Base-by-base conservation (phyloP, 1,284 basidiomycete genomes). In the Microstroma glucosiphilum region DNA sequence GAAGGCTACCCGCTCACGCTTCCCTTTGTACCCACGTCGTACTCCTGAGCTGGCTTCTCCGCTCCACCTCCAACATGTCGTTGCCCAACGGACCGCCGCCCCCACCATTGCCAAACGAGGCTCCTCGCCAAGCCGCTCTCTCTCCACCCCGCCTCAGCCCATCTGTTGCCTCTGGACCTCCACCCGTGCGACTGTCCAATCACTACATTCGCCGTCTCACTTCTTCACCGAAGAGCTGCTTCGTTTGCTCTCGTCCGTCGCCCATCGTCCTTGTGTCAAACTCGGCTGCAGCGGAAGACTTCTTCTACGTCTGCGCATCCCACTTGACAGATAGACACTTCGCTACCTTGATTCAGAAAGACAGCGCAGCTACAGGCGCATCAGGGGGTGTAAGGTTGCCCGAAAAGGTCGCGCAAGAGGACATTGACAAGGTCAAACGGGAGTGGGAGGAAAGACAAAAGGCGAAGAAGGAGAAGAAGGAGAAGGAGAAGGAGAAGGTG, bases 201-300 rank as follows among this genome's bases (percentile, higher is more conserved):
- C 61, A 66, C 23, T 75, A 77, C 59, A 63, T 69, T 21, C 68
- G 69, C 46, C 70, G 73, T 8, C 67, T 71, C 56, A 73, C 73
- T 2, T 67, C 60, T 1, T 71, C 72, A 13, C 63, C 69, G 6
- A 69, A 67, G 25, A 17, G 69, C 11, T 77, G 72, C 60, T 65
- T 69, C 46, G 64, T 75, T 12, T 75, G 73, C 60, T 61, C 61
- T 57, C 67, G 69, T 54, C 61, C 58, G 42, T 63, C 72, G 3
- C 65, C 69, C 2, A 66, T 67, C 41, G 71, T 77, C 26, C 68
- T 75, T 21, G 68, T 73, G 6, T 74, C 69, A 13, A 61, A 65
- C 13, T 64, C 64, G 0, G 61, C 68, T n/a, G 71, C 72, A 4
- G 60, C 56, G 23, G 56, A 63, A 15, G 75, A 77, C 59, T 75